Evolutionary conservation across 78 protist genomes (phyloP).

Genomic region (Diacronema lutheri): DNA sequence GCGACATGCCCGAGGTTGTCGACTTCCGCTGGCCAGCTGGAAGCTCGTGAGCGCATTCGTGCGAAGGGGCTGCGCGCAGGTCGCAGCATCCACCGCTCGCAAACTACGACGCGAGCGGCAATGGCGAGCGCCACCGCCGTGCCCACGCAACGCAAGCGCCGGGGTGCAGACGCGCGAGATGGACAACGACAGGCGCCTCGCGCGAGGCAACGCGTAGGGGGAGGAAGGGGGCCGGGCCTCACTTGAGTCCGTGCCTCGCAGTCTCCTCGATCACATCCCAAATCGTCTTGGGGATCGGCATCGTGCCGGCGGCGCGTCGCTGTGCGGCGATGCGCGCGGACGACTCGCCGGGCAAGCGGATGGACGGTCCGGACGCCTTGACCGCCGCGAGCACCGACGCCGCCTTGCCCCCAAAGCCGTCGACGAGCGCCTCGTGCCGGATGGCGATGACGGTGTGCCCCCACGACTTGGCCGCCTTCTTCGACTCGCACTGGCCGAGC

Average conservation of each 20-base stretch:
- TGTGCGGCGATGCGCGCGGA: background rate
- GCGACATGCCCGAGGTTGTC: too few relatives aligned
- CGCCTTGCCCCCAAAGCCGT: background rate
- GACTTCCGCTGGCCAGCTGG: too few relatives aligned
- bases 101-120: too few relatives aligned
- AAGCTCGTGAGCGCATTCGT: too few relatives aligned
- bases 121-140: too few relatives aligned
- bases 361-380: constrained; percentile 2
- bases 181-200: too few relatives aligned
- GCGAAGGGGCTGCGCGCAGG: too few relatives aligned
- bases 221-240: too few relatives aligned
- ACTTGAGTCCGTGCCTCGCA: background rate
- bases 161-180: too few relatives aligned
- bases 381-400: background rate
- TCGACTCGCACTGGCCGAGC: constrained; percentile 1
- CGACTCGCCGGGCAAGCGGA: background rate
- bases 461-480: constrained; percentile 10
- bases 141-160: too few relatives aligned
- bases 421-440: background rate
- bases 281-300: background rate
- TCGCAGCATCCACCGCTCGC: too few relatives aligned
- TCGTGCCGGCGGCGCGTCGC: background rate
- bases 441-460: constrained; percentile 6
- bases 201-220: too few relatives aligned
- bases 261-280: background rate